phyloP scores from a whole-genome alignment of 1,284 basidiomycete species.

The Trichosporon sp. region DNA sequence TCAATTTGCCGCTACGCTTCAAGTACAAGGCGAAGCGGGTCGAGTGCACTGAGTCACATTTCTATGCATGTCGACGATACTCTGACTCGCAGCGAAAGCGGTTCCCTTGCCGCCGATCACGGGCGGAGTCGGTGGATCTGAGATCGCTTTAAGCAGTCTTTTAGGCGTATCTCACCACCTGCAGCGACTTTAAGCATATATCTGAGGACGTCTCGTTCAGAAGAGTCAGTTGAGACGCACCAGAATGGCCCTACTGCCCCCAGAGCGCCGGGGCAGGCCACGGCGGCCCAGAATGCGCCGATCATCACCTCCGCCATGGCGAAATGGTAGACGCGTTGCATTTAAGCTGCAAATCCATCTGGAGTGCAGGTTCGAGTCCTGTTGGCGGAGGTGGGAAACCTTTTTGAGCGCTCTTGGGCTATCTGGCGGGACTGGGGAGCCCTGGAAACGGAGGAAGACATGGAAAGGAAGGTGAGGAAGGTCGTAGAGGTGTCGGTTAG shows the following conservation, averaged over 20 bases:
- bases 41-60: background rate
- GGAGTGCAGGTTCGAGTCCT: constrained; percentile 13
- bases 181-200: background rate
- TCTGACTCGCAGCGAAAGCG: background rate
- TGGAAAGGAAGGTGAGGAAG: background rate
- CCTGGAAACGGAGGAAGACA: constrained; percentile 1
- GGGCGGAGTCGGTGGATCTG: background rate
- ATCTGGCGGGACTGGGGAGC: background rate
- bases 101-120: background rate
- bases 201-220: background rate
- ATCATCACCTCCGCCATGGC: constrained; percentile 3
- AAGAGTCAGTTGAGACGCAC: background rate
- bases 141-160: background rate
- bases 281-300: background rate
- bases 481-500: background rate
- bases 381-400: constrained; percentile 8
- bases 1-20: background rate
- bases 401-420: constrained; percentile 3
- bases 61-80: background rate
- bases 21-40: background rate
- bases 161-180: background rate
- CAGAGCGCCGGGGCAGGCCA: background rate
- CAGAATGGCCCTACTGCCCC: background rate
- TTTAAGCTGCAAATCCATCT: constrained; percentile 2
- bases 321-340: constrained; percentile 8